phyloP scores from a whole-genome alignment of 179 eudicot species.

The Beta lomatogona region DNA sequence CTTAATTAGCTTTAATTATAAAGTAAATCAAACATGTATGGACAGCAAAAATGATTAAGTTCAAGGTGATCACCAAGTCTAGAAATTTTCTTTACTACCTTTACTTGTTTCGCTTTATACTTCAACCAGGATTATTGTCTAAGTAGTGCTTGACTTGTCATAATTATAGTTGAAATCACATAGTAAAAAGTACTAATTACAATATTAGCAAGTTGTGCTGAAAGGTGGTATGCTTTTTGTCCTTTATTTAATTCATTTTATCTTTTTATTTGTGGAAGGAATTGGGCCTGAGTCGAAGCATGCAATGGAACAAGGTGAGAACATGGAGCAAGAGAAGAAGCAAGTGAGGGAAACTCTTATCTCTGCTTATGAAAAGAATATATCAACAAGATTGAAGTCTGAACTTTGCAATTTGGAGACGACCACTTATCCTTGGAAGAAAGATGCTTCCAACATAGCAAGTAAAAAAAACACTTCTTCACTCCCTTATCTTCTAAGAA shows the following conservation, averaged over 20 bases:
- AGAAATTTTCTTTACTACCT: neutral
- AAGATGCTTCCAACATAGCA: conserved; percentile 46
- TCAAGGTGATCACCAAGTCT: neutral
- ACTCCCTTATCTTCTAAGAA: neutral
- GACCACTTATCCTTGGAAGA: conserved; percentile 39
- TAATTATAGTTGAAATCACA: conserved; percentile 2
- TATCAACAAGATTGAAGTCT: conserved; percentile 55
- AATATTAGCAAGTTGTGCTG: conserved; percentile 3
- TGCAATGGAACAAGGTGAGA: conserved; percentile 57
- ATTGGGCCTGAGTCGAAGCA: conserved; percentile 66
- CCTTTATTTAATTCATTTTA: neutral
- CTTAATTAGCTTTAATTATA: neutral
- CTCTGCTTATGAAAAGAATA: conserved; percentile 76
- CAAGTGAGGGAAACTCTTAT: conserved; percentile 62
- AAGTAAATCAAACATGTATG: neutral
- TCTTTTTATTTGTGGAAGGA: conserved; percentile 41
- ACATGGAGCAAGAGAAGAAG: conserved; percentile 62
- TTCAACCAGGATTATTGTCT: conserved; percentile 11
- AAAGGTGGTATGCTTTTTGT: conserved; percentile 7
- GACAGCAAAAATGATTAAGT: conserved; percentile 8
- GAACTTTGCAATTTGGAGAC: conserved; percentile 69
- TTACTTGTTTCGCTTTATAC: conserved; percentile 13
- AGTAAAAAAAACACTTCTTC: conserved; percentile 5
- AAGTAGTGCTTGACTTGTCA: conserved; percentile 25
- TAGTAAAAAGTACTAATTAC: conserved; percentile 12